phyloP scores from a whole-genome alignment of 169 alveolate species.

The Eimeria mitis region DNA sequence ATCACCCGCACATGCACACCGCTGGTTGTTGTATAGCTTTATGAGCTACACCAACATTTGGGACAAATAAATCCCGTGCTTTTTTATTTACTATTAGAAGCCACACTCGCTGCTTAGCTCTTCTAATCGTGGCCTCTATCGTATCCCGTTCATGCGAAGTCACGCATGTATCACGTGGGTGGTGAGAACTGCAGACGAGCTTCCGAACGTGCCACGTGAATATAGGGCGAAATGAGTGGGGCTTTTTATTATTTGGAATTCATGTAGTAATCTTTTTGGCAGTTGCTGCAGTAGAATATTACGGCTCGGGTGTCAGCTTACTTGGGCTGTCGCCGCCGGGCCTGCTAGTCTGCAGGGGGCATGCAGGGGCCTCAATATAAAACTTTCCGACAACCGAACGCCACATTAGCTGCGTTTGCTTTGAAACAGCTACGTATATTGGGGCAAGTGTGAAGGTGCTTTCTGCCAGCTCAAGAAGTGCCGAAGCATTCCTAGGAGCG shows the following conservation, averaged over 20 bases:
- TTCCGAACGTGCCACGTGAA: neutral
- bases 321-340: conserved; percentile 26
- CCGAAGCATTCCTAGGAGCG: neutral
- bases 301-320: neutral
- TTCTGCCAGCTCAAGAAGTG: neutral
- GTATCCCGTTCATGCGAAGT: neutral
- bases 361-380: conserved; percentile 12
- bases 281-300: neutral
- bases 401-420: neutral
- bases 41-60: neutral
- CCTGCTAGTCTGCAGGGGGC: conserved; percentile 25
- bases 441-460: neutral
- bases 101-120: neutral
- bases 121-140: neutral
- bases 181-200: neutral
- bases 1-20: neutral
- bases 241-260: neutral
- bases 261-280: neutral
- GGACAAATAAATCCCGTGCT: neutral
- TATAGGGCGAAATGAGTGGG: neutral
- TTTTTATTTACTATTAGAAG: neutral
- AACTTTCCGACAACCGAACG: neutral
- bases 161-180: neutral
- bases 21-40: neutral
- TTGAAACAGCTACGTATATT: neutral